Evolutionary conservation across 1,139 yeast genomes (phyloP).

Genomic region (Meyerozyma sp.): DNA sequence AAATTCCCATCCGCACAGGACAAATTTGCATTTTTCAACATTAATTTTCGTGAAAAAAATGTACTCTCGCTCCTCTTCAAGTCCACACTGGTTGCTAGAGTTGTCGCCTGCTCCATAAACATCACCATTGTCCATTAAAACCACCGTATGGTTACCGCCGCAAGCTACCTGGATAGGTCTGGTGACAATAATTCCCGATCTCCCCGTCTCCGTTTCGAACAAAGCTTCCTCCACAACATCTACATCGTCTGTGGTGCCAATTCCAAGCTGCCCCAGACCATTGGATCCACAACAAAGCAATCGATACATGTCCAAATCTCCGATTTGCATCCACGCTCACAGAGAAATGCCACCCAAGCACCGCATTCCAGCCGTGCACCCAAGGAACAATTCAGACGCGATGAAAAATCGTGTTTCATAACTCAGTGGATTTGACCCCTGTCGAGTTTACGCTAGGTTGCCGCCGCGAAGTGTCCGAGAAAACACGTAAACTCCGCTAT

Average conservation of each 20-base stretch:
- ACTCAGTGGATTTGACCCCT: background rate
- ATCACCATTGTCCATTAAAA: slow-evolving; percentile 49
- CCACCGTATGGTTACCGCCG: slow-evolving; percentile 86
- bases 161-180: slow-evolving; percentile 45
- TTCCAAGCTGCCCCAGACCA: slow-evolving; percentile 74
- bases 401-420: slow-evolving; percentile 1
- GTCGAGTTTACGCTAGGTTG: background rate
- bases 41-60: slow-evolving; percentile 20
- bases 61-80: slow-evolving; percentile 1
- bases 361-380: background rate
- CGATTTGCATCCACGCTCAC: background rate
- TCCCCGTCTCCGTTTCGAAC: slow-evolving; percentile 8
- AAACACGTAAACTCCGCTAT: no score
- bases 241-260: slow-evolving; percentile 51
- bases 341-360: background rate
- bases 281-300: slow-evolving; percentile 74
- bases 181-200: slow-evolving; percentile 2
- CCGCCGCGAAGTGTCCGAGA: background rate
- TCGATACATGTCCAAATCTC: slow-evolving; percentile 11
- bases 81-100: slow-evolving; percentile 49
- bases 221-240: slow-evolving; percentile 17
- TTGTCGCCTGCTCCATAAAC: slow-evolving; percentile 61
- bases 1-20: slow-evolving; percentile 78
- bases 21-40: slow-evolving; percentile 32
- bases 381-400: background rate